Conservation (phyloP, 768 basidiomycete genomes). For the Phaeotremella fagi region DNA sequence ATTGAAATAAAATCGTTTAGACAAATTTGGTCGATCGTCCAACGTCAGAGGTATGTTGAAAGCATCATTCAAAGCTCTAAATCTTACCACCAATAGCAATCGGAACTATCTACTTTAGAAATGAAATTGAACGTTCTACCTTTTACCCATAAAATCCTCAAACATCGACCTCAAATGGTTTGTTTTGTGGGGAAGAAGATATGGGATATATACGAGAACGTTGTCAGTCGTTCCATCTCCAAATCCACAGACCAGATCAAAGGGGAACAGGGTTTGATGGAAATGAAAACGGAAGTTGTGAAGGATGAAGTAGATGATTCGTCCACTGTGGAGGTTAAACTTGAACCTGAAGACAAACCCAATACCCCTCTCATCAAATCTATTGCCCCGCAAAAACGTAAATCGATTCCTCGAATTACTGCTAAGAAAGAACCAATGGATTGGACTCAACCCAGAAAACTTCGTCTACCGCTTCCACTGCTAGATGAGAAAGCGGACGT, state of each 20-base stretch:
- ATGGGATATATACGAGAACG: conserved; percentile 51
- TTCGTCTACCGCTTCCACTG: conserved; percentile 16
- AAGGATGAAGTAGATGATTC: not conserved
- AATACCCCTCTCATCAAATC: not conserved
- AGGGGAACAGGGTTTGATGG: too few relatives aligned
- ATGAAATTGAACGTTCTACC: conserved; percentile 54
- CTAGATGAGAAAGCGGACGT: not conserved
- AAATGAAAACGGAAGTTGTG: not conserved
- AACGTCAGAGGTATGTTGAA: conserved; percentile 61
- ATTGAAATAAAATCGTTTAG: conserved; percentile 47
- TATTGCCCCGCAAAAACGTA: not conserved
- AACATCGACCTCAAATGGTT: conserved; percentile 60
- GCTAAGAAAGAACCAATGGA: conserved; percentile 22
- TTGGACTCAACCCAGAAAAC: conserved; percentile 28
- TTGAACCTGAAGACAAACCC: not conserved
- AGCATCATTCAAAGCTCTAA: too few relatives aligned
- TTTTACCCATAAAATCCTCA: conserved; percentile 60
- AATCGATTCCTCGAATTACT: not conserved
- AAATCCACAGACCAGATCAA: not conserved
- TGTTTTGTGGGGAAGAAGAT: conserved; percentile 77
- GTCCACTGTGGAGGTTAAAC: not conserved
- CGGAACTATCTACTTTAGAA: conserved; percentile 46
- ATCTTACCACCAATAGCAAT: conserved; percentile 27
- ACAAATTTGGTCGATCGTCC: conserved; percentile 71
- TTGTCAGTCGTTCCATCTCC: conserved; percentile 40